Conservation (phyloP, 2,329 filamentous ascomycete genomes). For the Paracoccidioides brasiliensis region DNA sequence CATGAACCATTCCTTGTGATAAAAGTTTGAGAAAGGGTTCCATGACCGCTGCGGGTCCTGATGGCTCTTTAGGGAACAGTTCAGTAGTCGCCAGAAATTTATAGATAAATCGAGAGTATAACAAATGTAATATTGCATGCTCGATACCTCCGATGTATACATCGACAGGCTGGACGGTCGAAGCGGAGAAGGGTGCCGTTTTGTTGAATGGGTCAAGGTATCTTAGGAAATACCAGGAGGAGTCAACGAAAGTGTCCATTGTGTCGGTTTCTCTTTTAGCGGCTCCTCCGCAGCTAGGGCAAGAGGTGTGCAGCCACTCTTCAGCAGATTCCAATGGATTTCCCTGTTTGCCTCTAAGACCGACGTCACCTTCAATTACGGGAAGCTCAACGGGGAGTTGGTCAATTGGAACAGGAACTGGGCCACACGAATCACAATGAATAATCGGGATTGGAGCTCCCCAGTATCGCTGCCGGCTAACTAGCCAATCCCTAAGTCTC, state of each 20-base stretch:
- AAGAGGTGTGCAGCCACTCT: constrained; percentile 62
- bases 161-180: constrained; percentile 56
- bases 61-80: constrained; percentile 21
- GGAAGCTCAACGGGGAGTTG: constrained; percentile 69
- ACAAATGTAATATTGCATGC: constrained; percentile 77
- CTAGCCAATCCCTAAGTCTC: constrained; percentile 77
- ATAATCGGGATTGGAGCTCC: constrained; percentile 80
- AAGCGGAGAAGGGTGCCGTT: constrained; percentile 47
- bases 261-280: constrained; percentile 81
- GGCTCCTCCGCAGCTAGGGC: constrained; percentile 54
- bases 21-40: constrained; percentile 77
- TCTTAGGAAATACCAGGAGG: constrained; percentile 76
- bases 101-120: constrained; percentile 82
- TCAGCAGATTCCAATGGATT: constrained; percentile 62
- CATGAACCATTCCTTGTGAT: constrained; percentile 88
- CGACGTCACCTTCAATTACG: constrained; percentile 48
- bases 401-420: constrained; percentile 62
- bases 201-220: constrained; percentile 53
- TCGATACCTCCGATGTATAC: constrained; percentile 84
- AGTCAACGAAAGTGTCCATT: constrained; percentile 94
- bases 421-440: constrained; percentile 63
- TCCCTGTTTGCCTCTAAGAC: constrained; percentile 55
- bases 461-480: constrained; percentile 89
- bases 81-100: constrained; percentile 58
- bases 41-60: constrained; percentile 25